Conservation (phyloP, 805 yeast genomes). For the Starmerella powellii region DNA sequence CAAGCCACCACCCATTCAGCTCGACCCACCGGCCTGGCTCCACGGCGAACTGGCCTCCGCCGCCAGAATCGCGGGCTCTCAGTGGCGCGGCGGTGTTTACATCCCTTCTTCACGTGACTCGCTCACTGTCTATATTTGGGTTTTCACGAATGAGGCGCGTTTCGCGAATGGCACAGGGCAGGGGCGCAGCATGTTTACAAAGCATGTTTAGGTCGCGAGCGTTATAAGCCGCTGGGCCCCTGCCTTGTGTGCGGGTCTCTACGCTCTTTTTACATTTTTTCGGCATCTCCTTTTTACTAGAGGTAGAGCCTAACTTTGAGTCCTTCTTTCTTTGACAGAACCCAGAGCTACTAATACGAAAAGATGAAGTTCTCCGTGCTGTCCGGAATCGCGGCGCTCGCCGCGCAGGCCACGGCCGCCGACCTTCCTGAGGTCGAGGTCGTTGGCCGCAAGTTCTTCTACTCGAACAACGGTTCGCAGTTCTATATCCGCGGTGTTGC, state of each 20-base stretch:
- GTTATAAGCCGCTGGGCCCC: neutral
- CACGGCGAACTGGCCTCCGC: no score
- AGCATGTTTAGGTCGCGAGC: neutral
- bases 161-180: slow-evolving; percentile 4
- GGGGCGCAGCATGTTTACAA: slow-evolving; percentile 17
- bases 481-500: slow-evolving; percentile 83
- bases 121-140: neutral
- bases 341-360: neutral
- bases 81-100: no score
- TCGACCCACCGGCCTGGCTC: no score
- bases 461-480: slow-evolving; percentile 59
- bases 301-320: neutral
- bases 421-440: slow-evolving; percentile 44
- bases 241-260: neutral
- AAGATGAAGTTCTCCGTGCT: slow-evolving; percentile 24
- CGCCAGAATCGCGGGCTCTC: no score
- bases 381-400: slow-evolving; percentile 18
- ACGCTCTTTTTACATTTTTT: neutral
- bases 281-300: neutral
- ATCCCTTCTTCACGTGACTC: no score
- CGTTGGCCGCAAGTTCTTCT: slow-evolving; percentile 65
- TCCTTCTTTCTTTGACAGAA: no score
- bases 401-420: slow-evolving; percentile 25
- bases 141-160: neutral
- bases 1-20: no score